These are phyloP conservation scores for Fusarium pseudocircinatum DNA, from an alignment of 2,329 filamentous ascomycete species.

Conservation along the genomic window DNA sequence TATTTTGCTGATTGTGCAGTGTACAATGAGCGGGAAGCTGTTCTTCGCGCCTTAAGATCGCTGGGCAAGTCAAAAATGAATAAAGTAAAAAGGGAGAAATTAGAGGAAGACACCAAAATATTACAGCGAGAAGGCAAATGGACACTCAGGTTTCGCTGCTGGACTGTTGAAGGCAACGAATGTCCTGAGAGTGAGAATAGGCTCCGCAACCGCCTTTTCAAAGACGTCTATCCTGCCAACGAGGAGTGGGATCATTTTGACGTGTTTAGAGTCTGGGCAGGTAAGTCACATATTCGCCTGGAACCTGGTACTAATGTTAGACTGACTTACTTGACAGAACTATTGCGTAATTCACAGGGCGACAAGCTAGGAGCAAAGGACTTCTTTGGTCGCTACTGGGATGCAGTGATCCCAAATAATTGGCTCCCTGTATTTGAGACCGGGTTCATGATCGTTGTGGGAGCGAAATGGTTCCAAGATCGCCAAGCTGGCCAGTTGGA, in stretches of 20 bases:
- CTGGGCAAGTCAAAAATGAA: too few relatives aligned
- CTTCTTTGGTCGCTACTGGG: neutral
- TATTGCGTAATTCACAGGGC: neutral
- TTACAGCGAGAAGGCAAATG: too few relatives aligned
- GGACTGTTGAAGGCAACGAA: neutral
- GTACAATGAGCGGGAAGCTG: too few relatives aligned
- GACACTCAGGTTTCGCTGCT: neutral
- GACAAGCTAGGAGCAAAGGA: neutral
- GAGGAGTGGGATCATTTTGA: accelerated
- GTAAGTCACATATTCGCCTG: neutral
- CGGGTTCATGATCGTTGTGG: neutral
- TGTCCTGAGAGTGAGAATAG: too few relatives aligned
- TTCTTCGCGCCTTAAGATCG: too few relatives aligned
- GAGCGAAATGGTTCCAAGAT: accelerated
- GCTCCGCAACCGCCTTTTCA: neutral
- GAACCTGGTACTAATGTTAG: accelerated
- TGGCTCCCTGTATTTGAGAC: accelerated
- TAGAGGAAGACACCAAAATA: too few relatives aligned
- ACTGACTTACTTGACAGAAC: neutral
- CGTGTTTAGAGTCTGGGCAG: neutral
- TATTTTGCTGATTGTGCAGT: neutral
- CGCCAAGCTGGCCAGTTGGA: too few relatives aligned
- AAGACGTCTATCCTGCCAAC: accelerated
- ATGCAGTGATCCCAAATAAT: neutral
- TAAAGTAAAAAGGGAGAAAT: too few relatives aligned